Percentiles rank a stretch among this genome's conserved stretches.
phyloP scores from a whole-genome alignment of 106 monocot species.

The Dendrobium catenatum region DNA sequence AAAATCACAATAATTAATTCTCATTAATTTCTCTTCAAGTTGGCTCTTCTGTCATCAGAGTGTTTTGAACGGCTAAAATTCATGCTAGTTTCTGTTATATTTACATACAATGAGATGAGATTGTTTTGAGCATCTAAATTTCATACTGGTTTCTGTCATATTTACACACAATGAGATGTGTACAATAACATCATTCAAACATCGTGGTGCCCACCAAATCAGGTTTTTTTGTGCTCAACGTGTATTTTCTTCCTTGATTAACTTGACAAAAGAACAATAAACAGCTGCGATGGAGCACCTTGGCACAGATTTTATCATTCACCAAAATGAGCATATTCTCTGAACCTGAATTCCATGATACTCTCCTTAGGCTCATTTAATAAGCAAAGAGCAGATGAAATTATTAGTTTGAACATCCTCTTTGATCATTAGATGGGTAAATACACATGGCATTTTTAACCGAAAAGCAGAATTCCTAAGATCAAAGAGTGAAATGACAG shows the following conservation, averaged over 20 bases:
- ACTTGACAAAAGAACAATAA: no score
- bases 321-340: no score
- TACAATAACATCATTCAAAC: background rate
- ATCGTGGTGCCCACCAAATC: background rate
- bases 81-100: background rate
- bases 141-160: background rate
- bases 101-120: conserved; percentile 1
- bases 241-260: background rate
- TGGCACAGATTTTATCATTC: no score
- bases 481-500: background rate
- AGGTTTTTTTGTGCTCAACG: background rate
- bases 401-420: no score
- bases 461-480: no score
- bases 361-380: no score
- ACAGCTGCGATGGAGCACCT: no score
- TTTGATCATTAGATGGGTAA: no score
- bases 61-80: background rate
- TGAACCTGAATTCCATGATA: no score
- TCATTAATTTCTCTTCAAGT: background rate
- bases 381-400: no score
- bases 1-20: background rate
- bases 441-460: no score
- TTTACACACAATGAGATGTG: background rate
- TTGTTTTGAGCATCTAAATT: background rate
- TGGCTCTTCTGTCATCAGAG: background rate